Conservation (phyloP, 192 early-diverging fungal species). For the Podochytrium sp. region DNA sequence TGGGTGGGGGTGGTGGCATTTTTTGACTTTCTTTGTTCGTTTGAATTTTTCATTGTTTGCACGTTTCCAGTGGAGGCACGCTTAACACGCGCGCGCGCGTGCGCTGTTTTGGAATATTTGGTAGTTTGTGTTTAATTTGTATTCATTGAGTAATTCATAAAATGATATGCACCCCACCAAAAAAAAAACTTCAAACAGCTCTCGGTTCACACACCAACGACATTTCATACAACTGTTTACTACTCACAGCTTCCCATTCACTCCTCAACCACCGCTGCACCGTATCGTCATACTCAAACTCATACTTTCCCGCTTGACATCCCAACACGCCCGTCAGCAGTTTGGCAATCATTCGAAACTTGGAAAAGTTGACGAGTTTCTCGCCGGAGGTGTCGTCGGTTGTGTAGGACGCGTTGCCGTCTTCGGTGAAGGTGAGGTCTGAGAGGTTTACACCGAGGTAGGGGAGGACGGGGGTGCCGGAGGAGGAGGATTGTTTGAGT, state of each 20-base stretch:
- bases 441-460: conserved; percentile 81
- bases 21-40: neutral
- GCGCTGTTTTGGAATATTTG: too few species aligned
- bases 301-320: conserved; percentile 37
- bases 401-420: conserved; percentile 73
- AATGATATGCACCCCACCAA: too few species aligned
- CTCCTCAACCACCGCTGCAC: conserved; percentile 36
- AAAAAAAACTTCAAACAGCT: too few species aligned
- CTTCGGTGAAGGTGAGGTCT: conserved; percentile 84
- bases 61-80: too few species aligned
- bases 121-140: too few species aligned
- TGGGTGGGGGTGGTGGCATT: neutral
- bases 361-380: conserved; percentile 48
- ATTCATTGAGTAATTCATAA: too few species aligned
- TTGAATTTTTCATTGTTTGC: too few species aligned
- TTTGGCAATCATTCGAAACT: conserved; percentile 47
- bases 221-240: conserved; percentile 46
- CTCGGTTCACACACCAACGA: conserved; percentile 36
- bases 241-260: conserved; percentile 44
- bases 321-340: conserved; percentile 33
- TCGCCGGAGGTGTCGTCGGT: conserved; percentile 4
- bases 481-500: neutral
- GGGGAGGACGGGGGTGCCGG: conserved; percentile 71
- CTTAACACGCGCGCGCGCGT: too few species aligned
- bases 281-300: conserved; percentile 33